Percentiles rank a stretch among this genome's conserved stretches.
Evolutionary conservation across 768 basidiomycete species (phyloP).

Genomic region (Cubamyces sp.): DNA sequence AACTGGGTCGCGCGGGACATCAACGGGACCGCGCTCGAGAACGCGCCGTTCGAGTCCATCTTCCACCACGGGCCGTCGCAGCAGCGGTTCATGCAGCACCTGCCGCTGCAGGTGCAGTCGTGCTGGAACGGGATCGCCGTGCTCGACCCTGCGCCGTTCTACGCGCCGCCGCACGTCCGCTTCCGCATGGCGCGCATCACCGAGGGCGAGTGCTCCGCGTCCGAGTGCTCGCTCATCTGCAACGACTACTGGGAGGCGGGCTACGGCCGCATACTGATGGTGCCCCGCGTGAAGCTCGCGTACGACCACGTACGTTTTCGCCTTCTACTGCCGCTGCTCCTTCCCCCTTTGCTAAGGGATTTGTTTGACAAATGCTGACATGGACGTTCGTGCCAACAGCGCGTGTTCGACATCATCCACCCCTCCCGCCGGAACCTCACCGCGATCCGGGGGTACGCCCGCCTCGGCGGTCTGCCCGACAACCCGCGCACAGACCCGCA

Average conservation of each 20-base stretch:
- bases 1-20: conserved; percentile 99
- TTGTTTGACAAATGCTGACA: not conserved
- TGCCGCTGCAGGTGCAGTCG: conserved; percentile 94
- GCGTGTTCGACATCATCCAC: conserved; percentile 95
- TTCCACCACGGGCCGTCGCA: conserved; percentile 84
- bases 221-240: conserved; percentile 95
- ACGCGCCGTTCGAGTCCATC: conserved; percentile 93
- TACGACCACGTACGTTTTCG: conserved; percentile 75
- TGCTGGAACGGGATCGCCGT: conserved; percentile 99
- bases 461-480: conserved; percentile 96
- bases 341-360: not conserved
- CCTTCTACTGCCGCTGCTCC: conserved; percentile 2
- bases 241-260: conserved; percentile 98
- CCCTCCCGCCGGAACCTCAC: conserved; percentile 88
- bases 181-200: conserved; percentile 94
- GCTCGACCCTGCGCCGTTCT: conserved; percentile 95
- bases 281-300: conserved; percentile 93
- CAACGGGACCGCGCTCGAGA: conserved; percentile 98
- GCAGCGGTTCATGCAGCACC: conserved; percentile 84
- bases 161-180: conserved; percentile 84
- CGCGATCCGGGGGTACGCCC: conserved; percentile 91
- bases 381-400: conserved; percentile 45
- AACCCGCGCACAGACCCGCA: conserved; percentile 97
- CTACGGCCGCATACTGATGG: conserved; percentile 97
- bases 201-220: conserved; percentile 92